Base-by-base conservation (phyloP, 139 green algal species). In the Chlamydomonas sphaeroides region DNA sequence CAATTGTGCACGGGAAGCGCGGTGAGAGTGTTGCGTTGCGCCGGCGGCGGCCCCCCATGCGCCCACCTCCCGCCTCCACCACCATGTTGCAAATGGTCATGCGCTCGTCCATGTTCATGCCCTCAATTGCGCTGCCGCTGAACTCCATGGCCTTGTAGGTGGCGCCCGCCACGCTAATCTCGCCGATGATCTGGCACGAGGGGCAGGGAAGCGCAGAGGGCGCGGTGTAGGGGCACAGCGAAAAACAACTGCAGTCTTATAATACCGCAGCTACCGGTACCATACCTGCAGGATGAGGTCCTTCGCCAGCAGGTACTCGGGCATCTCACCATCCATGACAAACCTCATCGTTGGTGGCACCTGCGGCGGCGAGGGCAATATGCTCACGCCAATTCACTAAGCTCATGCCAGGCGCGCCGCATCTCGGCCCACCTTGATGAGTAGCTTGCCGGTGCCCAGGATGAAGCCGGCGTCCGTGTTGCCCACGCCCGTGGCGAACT, bases 51-150 rank as follows among this genome's bases (percentile, higher is more conserved):
- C n/a, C n/a, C n/a, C n/a, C n/a, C n/a, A n/a, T 21, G 25, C 26
- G 4, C 83, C 33, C 65, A 86, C 91, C 95, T 23, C 95, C 95
- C 14, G 94, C 95, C 84, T 98, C 95, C 8, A 98, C 93, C 49
- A 98, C 96, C 96, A 99, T 99, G 93, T 99, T 99, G 92, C 95
- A 98, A 41, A 99, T 89, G 30, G 96, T 98, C 96, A 98, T 99
- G 89, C 96, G 94, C 84, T 98, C 96, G 84, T 99, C 96, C 96
- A 99, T 99, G 89, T 87, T 97, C 96, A 99, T 98, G 56, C 68
- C 62, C 35, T 93, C 85, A 1, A 99, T 89, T 26, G 95, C 94
- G 17, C 78, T 88, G 35, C 96, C 96, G 0, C 69, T 76, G 87
- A 98, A 98, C 90, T 98, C 96, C 95, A 98, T 97, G 42, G 92